These are phyloP conservation scores for Auriscalpium microsporum DNA, from an alignment of 768 basidiomycete genomes.

Conservation along the genomic window DNA sequence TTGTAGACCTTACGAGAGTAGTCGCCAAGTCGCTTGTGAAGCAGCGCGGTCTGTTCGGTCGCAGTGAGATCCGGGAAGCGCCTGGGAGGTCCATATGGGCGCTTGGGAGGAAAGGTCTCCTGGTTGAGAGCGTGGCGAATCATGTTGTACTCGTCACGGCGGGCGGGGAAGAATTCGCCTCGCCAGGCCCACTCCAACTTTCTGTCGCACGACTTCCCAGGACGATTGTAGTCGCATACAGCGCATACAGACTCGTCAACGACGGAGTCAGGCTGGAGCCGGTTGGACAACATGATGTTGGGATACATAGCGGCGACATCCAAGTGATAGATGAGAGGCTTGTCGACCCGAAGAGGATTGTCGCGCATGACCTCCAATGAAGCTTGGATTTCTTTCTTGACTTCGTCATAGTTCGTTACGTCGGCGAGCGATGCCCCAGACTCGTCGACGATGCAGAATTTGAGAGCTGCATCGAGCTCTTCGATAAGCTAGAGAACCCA, in stretches of 20 bases:
- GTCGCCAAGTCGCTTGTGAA: slow-evolving; percentile 96
- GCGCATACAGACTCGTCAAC: slow-evolving; percentile 95
- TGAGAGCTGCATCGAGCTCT: slow-evolving; percentile 86
- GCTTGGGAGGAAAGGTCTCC: slow-evolving; percentile 81
- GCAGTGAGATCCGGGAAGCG: slow-evolving; percentile 77
- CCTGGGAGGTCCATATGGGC: slow-evolving; percentile 62
- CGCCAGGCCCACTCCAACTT: slow-evolving; percentile 97
- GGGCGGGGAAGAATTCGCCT: slow-evolving; percentile 96
- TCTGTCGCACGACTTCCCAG: slow-evolving; percentile 91
- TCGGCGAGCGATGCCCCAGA: slow-evolving; percentile 67
- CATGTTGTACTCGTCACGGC: slow-evolving; percentile 98
- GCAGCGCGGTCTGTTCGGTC: slow-evolving; percentile 81
- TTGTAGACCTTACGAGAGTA: slow-evolving; percentile 98
- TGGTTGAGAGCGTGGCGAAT: slow-evolving; percentile 94
- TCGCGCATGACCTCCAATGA: slow-evolving; percentile 88
- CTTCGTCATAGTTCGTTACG: slow-evolving; percentile 92
- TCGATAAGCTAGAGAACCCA: slow-evolving; percentile 63
- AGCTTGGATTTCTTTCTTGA: slow-evolving; percentile 68
- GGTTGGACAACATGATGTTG: slow-evolving; percentile 99
- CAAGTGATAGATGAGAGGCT: slow-evolving; percentile 94
- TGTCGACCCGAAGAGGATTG: slow-evolving; percentile 80
- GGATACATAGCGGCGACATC: slow-evolving; percentile 99
- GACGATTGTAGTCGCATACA: slow-evolving; percentile 96
- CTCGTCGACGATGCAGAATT: slow-evolving; percentile 84
- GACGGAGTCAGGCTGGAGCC: slow-evolving; percentile 96